Evolutionary conservation across 1,284 basidiomycete species (phyloP).

Genomic region (Mycena sp.): DNA sequence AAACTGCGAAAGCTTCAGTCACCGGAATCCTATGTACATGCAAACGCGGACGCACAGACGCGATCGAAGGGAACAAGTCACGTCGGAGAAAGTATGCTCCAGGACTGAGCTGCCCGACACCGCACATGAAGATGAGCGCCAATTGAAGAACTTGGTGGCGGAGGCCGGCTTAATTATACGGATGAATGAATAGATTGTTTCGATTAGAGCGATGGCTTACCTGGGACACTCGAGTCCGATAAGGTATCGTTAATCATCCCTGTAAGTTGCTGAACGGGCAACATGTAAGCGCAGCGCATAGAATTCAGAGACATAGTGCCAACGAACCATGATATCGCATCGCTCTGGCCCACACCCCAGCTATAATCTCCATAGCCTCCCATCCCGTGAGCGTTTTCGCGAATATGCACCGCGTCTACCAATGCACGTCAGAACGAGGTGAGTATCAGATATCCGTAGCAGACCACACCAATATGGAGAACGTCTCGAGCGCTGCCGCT

Average conservation of each 20-base stretch:
- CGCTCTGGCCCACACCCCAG: slow-evolving; percentile 66
- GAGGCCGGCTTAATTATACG: slow-evolving; percentile 57
- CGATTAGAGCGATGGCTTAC: slow-evolving; percentile 47
- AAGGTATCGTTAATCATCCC: slow-evolving; percentile 55
- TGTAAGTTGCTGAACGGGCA: slow-evolving; percentile 55
- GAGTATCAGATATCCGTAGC: neutral
- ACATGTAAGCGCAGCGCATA: slow-evolving; percentile 28
- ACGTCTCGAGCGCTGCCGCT: slow-evolving; percentile 58
- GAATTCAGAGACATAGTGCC: neutral
- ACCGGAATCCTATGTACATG: neutral
- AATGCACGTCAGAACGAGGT: slow-evolving; percentile 6
- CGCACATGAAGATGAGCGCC: slow-evolving; percentile 63
- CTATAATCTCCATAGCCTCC: slow-evolving; percentile 76
- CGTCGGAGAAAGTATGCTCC: slow-evolving; percentile 72
- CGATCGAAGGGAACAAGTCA: slow-evolving; percentile 65
- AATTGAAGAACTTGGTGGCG: slow-evolving; percentile 65
- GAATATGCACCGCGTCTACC: slow-evolving; percentile 49
- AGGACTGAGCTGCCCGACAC: slow-evolving; percentile 61
- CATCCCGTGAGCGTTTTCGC: slow-evolving; percentile 66
- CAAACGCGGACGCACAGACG: slow-evolving; percentile 49
- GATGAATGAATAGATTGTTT: slow-evolving; percentile 29
- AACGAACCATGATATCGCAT: slow-evolving; percentile 60
- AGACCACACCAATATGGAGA: slow-evolving; percentile 50
- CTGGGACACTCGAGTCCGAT: slow-evolving; percentile 52
- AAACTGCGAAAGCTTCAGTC: slow-evolving; percentile 47